Conservation (phyloP, 1,139 yeast genomes). For the Candida mesenterica region DNA sequence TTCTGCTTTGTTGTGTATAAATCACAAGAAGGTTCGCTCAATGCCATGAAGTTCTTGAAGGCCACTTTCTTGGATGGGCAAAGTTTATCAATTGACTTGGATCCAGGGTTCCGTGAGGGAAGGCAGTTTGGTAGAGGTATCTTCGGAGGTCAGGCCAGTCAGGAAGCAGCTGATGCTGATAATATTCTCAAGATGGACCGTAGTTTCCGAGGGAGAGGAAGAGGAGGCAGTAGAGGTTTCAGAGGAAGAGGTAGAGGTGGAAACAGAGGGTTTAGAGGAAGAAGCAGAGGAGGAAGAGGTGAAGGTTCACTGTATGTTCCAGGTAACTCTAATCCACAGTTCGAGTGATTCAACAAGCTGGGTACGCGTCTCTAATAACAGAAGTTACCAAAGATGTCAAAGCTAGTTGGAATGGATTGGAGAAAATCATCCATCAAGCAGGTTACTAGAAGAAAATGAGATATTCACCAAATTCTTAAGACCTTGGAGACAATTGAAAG, state of each 20-base stretch:
- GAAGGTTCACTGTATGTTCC: conserved; percentile 16
- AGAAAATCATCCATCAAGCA: no score
- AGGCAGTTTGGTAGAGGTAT: conserved; percentile 92
- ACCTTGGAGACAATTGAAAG: no score
- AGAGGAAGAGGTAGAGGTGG: conserved; percentile 29
- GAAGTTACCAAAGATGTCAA: no score
- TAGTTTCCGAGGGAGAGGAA: conserved; percentile 17
- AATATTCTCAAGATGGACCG: conserved; percentile 22
- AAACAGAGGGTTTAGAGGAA: conserved; percentile 25
- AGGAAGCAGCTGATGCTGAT: conserved; percentile 29
- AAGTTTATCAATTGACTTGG: conserved; percentile 77
- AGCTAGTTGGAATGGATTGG: no score
- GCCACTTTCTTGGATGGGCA: conserved; percentile 83
- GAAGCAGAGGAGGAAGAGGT: conserved; percentile 30
- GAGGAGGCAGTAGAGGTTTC: conserved; percentile 24
- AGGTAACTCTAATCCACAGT: background rate
- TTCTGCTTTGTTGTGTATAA: conserved; percentile 86
- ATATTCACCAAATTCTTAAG: no score
- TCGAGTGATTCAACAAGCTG: background rate
- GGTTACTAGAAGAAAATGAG: no score
- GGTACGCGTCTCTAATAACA: no score
- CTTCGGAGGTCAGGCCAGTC: conserved; percentile 77
- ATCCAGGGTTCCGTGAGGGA: conserved; percentile 93
- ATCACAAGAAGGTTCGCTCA: conserved; percentile 65
- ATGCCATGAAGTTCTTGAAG: conserved; percentile 77